These are phyloP conservation scores for Lindgomyces ingoldianus DNA, from an alignment of 495 filamentous ascomycete species.

Conservation along the genomic window DNA sequence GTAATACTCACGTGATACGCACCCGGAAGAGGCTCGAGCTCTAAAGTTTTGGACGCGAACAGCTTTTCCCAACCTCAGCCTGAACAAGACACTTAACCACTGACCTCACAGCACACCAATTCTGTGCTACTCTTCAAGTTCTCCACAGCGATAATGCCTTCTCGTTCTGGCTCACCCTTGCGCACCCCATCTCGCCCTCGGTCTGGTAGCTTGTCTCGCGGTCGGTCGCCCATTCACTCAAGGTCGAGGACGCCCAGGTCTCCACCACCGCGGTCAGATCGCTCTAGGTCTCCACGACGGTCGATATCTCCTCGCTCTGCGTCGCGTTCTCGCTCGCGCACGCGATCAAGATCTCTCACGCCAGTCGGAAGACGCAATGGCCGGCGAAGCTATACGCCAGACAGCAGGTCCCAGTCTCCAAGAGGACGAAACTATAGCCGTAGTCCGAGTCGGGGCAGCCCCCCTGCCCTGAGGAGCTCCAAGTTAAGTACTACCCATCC, in stretches of 20 bases:
- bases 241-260: slow-evolving; percentile 21
- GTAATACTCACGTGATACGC: slow-evolving; percentile 9
- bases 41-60: slow-evolving; percentile 22
- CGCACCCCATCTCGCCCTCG: slow-evolving; percentile 12
- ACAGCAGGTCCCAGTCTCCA: slow-evolving; percentile 41
- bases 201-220: slow-evolving; percentile 36
- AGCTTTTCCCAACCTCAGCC: not conserved
- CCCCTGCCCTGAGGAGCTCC: slow-evolving; percentile 54
- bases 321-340: slow-evolving; percentile 39
- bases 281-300: slow-evolving; percentile 47
- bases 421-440: slow-evolving; percentile 52
- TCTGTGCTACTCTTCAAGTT: not conserved
- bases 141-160: slow-evolving; percentile 15
- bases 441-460: slow-evolving; percentile 45
- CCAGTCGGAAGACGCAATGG: slow-evolving; percentile 35
- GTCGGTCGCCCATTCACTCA: slow-evolving; percentile 39
- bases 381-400: slow-evolving; percentile 51
- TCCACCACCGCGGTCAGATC: slow-evolving; percentile 5
- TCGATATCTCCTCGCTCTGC: slow-evolving; percentile 55
- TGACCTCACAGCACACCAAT: not conserved
- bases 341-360: slow-evolving; percentile 6
- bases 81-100: not conserved
- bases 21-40: not conserved
- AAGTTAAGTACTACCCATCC: slow-evolving; percentile 50
- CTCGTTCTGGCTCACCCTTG: slow-evolving; percentile 14